Percentiles rank a stretch among this genome's conserved stretches.
Conservation (phyloP, 2,329 filamentous ascomycete species). For the Geosmithia putterillii region DNA sequence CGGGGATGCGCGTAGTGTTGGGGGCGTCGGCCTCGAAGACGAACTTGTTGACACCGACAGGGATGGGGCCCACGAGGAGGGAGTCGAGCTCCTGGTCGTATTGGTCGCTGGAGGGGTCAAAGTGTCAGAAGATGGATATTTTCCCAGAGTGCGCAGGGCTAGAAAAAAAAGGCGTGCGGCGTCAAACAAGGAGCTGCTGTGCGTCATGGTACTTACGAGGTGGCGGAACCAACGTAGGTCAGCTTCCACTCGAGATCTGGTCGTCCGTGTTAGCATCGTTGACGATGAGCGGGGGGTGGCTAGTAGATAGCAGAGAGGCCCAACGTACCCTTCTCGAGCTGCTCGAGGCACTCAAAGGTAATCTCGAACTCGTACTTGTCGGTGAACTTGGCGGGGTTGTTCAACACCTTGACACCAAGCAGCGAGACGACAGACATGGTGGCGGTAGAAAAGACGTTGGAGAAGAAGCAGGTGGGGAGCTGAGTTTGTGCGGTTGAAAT, state of each 20-base stretch:
- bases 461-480: too few relatives aligned
- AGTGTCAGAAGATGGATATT: too few relatives aligned
- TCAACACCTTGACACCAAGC: slow-evolving; percentile 86
- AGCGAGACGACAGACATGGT: slow-evolving; percentile 92
- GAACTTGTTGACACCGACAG: slow-evolving; percentile 97
- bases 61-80: slow-evolving; percentile 92
- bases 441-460: too few relatives aligned
- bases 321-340: slow-evolving; percentile 71
- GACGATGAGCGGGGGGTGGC: not conserved
- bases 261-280: not conserved
- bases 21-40: slow-evolving; percentile 92
- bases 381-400: slow-evolving; percentile 92
- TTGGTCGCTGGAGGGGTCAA: slow-evolving; percentile 58
- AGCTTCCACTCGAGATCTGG: slow-evolving; percentile 94
- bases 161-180: too few relatives aligned
- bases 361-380: slow-evolving; percentile 96
- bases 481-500: too few relatives aligned
- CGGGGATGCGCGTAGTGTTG: slow-evolving; percentile 79
- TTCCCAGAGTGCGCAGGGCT: too few relatives aligned
- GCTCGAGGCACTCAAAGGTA: slow-evolving; percentile 94
- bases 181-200: too few relatives aligned
- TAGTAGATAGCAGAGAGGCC: not conserved
- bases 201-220: slow-evolving; percentile 86
- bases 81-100: slow-evolving; percentile 98
- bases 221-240: slow-evolving; percentile 96